These are phyloP conservation scores for Lenzites betulinus DNA, from an alignment of 768 basidiomycete species.

Conservation along the genomic window DNA sequence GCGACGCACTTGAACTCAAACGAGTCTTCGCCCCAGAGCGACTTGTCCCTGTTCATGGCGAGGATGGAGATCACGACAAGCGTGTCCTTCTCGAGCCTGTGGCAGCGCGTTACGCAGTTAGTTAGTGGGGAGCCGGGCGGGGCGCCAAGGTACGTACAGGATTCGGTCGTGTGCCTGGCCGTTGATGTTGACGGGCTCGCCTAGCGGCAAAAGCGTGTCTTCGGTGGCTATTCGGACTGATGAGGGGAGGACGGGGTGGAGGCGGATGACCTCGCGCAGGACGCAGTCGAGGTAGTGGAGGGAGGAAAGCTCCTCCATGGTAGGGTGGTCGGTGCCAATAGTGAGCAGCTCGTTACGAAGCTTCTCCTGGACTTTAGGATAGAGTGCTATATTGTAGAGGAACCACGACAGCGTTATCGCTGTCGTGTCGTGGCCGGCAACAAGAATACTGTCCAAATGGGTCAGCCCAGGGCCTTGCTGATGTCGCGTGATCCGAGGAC, in stretches of 20 bases:
- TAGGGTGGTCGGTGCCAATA: slow-evolving; percentile 37
- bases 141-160: slow-evolving; percentile 30
- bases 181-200: slow-evolving; percentile 25
- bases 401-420: slow-evolving; percentile 33
- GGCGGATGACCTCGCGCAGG: slow-evolving; percentile 57
- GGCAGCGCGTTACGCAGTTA: not conserved
- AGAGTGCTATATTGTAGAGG: slow-evolving; percentile 36
- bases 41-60: slow-evolving; percentile 50
- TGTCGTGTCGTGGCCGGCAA: slow-evolving; percentile 37
- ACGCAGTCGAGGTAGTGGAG: slow-evolving; percentile 69
- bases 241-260: slow-evolving; percentile 51
- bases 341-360: slow-evolving; percentile 39
- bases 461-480: not conserved
- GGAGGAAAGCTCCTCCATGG: slow-evolving; percentile 66
- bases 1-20: slow-evolving; percentile 51
- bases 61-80: slow-evolving; percentile 51
- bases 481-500: not conserved
- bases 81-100: slow-evolving; percentile 30
- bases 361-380: slow-evolving; percentile 38
- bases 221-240: slow-evolving; percentile 47
- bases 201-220: slow-evolving; percentile 54
- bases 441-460: slow-evolving; percentile 18
- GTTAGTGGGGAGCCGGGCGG: not conserved
- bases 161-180: slow-evolving; percentile 23
- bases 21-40: slow-evolving; percentile 66